Evolutionary conservation across 2,329 filamentous ascomycete genomes (phyloP).

Genomic region (Moelleriella libera): DNA sequence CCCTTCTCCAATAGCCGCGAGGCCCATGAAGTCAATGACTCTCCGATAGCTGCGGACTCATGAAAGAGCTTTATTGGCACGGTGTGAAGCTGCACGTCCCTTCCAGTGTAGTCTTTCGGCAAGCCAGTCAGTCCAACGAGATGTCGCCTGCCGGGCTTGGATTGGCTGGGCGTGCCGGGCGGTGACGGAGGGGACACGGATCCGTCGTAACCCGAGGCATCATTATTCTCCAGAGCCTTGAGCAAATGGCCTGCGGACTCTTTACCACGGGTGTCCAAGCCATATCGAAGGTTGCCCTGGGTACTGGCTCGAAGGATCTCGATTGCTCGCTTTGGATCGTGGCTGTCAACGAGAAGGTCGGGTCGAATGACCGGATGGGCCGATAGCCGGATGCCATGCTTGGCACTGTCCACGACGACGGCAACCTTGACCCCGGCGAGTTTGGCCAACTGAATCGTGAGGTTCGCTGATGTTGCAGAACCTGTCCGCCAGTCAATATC

Average conservation of each 20-base stretch:
- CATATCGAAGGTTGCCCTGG: constrained; percentile 45
- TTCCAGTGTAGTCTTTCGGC: constrained; percentile 37
- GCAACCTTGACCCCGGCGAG: no score
- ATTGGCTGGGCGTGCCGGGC: constrained; percentile 19
- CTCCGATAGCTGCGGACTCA: constrained; percentile 48
- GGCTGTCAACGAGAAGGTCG: constrained; percentile 51
- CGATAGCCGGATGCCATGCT: constrained; percentile 19
- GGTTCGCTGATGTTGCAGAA: no score
- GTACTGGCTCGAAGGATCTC: constrained; percentile 48
- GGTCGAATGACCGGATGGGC: constrained; percentile 28
- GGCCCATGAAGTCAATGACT: constrained; percentile 50
- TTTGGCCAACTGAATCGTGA: no score
- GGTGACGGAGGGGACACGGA: constrained; percentile 15
- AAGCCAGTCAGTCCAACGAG: constrained; percentile 54
- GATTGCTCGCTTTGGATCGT: constrained; percentile 49
- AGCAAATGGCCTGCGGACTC: constrained; percentile 48
- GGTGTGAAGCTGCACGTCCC: constrained; percentile 40
- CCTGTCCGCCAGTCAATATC: no score
- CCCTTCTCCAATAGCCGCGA: constrained; percentile 45
- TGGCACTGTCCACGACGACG: constrained; percentile 34
- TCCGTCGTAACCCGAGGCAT: constrained; percentile 7
- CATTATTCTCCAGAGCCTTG: constrained; percentile 27
- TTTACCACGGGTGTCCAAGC: constrained; percentile 51
- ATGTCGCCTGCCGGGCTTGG: constrained; percentile 27
- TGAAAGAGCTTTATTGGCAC: constrained; percentile 70